phyloP scores from a whole-genome alignment of 805 yeast species.

The Yarrowia yakushimensis region DNA sequence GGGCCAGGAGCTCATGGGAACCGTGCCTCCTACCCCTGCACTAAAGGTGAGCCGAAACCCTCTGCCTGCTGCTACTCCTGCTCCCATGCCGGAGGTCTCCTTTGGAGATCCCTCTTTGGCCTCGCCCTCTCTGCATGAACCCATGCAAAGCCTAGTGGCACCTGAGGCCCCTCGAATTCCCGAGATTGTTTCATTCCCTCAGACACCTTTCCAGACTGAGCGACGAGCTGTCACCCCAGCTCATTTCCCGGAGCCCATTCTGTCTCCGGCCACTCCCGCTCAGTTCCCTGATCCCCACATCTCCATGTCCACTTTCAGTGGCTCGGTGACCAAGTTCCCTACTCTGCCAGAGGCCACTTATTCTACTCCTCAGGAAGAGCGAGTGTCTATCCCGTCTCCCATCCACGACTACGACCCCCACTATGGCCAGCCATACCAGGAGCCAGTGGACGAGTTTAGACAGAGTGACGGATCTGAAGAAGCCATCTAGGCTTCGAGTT shows the following conservation, averaged over 20 bases:
- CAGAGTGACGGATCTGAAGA: slow-evolving; percentile 2
- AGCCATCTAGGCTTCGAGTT: background rate
- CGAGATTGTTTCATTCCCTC: slow-evolving; percentile 9
- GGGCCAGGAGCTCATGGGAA: slow-evolving; percentile 14
- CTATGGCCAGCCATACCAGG: slow-evolving; percentile 15
- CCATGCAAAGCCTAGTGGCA: background rate
- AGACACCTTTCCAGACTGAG: slow-evolving; percentile 6
- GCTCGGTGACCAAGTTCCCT: slow-evolving; percentile 15
- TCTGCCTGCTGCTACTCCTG: slow-evolving; percentile 17
- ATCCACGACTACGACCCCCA: slow-evolving; percentile 20
- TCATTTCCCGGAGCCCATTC: slow-evolving; percentile 18
- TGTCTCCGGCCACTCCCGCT: slow-evolving; percentile 8
- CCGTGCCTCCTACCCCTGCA: slow-evolving; percentile 10
- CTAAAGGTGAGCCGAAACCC: background rate
- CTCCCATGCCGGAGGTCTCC: slow-evolving; percentile 15
- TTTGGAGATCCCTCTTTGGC: slow-evolving; percentile 22
- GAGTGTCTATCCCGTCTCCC: slow-evolving; percentile 12
- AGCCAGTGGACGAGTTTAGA: slow-evolving; percentile 3
- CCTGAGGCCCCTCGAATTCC: slow-evolving; percentile 9
- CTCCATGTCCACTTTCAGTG: slow-evolving; percentile 11
- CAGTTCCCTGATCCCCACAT: slow-evolving; percentile 15
- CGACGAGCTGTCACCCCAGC: slow-evolving; percentile 21
- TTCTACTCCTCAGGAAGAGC: background rate
- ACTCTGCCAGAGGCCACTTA: slow-evolving; percentile 10
- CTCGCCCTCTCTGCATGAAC: slow-evolving; percentile 14